Evolutionary conservation across 2,329 filamentous ascomycete genomes (phyloP).

Genomic region (Taxawa tesnikishii): DNA sequence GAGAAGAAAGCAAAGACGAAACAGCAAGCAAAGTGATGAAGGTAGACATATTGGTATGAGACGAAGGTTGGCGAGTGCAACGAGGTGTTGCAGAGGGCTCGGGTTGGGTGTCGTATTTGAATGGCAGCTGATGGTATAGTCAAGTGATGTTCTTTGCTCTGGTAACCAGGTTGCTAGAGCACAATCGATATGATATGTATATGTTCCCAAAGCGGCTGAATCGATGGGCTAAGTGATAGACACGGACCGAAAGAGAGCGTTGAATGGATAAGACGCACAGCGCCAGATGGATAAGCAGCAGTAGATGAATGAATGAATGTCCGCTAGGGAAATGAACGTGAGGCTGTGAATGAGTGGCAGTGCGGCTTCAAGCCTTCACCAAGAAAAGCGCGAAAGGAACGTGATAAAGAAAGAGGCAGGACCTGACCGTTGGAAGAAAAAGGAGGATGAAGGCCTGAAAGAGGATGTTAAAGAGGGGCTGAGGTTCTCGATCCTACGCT

Average conservation of each 20-base stretch:
- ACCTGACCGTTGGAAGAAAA: background rate
- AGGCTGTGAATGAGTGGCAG: background rate
- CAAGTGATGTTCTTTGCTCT: background rate
- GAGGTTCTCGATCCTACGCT: background rate
- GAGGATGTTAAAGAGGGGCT: background rate
- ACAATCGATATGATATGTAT: too few species aligned
- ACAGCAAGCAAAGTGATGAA: background rate
- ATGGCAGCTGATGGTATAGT: too few species aligned
- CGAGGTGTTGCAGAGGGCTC: background rate
- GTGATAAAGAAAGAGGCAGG: background rate
- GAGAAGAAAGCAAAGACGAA: background rate
- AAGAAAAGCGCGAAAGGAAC: background rate
- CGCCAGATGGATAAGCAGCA: background rate
- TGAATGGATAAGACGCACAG: background rate
- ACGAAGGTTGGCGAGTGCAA: background rate
- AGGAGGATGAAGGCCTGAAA: background rate
- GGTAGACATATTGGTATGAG: background rate
- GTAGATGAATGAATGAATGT: background rate
- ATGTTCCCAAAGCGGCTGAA: too few species aligned
- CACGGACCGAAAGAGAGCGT: background rate
- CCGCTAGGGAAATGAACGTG: background rate
- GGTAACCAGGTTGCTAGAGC: background rate
- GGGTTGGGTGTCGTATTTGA: background rate
- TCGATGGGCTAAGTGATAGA: background rate
- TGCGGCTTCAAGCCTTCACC: background rate